phyloP scores from a whole-genome alignment of 2,329 filamentous ascomycete genomes.

The Talaromyces sp. region DNA sequence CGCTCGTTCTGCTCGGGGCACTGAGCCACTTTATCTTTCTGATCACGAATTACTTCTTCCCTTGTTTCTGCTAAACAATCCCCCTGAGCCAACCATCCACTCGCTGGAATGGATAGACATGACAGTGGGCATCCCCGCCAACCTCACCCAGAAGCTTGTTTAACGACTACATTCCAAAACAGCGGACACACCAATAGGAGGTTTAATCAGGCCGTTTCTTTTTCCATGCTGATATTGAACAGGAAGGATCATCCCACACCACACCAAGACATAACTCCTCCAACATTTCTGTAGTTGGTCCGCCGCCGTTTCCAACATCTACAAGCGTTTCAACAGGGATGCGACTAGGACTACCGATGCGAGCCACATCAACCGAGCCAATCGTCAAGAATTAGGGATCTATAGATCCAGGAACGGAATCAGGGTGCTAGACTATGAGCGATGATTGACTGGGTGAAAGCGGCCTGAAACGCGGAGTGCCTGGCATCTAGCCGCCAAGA shows the following conservation, averaged over 20 bases:
- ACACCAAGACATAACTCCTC: not conserved
- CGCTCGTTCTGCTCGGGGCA: not conserved
- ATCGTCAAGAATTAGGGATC: not conserved
- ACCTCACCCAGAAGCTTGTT: constrained; percentile 12
- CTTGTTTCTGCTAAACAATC: not conserved
- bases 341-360: not conserved
- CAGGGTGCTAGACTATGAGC: not conserved
- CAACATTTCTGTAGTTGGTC: not conserved
- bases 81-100: not conserved
- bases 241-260: not conserved
- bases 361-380: not conserved
- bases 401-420: not conserved
- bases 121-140: constrained; percentile 9
- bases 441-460: not conserved
- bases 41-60: not conserved
- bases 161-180: constrained; percentile 14
- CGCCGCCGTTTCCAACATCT: not conserved
- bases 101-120: constrained; percentile 16
- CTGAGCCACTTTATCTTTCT: not conserved
- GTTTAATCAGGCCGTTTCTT: not conserved
- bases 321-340: constrained; percentile 3
- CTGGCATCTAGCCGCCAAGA: not conserved
- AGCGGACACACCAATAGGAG: constrained; percentile 1
- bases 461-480: constrained; percentile 8
- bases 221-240: not conserved